A percentile compares a stretch with the other conserved stretches of the same genome.
These are phyloP conservation scores for Pythium rhizo-oryzae DNA, from an alignment of 352 stramenopile genomes.

Conservation along the genomic window DNA sequence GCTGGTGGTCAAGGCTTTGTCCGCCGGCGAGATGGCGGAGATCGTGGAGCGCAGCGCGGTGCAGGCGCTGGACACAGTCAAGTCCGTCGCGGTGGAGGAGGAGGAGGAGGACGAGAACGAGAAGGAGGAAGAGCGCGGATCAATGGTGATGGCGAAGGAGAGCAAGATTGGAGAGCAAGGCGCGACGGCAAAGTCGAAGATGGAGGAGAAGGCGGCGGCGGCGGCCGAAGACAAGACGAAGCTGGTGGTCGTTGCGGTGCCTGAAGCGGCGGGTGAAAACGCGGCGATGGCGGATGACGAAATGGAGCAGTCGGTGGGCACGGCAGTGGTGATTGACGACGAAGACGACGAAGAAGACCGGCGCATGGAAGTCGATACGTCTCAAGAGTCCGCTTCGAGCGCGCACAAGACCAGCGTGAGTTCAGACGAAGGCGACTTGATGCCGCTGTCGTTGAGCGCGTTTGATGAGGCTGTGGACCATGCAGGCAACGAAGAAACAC, in stretches of 20 bases:
- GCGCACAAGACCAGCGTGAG: background rate
- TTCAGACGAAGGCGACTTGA: background rate
- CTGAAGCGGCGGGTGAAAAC: background rate
- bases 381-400: conserved; percentile 22
- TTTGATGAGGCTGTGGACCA: conserved; percentile 4
- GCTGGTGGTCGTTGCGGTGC: background rate
- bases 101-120: background rate
- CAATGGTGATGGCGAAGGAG: too few relatives aligned
- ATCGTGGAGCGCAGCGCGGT: conserved; percentile 1
- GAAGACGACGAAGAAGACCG: conserved; percentile 5
- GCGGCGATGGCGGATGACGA: background rate
- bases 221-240: background rate
- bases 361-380: conserved; percentile 11
- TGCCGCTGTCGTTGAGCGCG: conserved; percentile 2
- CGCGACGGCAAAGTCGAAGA: too few relatives aligned
- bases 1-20: conserved; percentile 15
- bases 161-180: too few relatives aligned
- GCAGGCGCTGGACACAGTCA: background rate
- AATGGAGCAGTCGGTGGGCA: background rate
- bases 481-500: background rate
- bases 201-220: background rate
- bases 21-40: background rate
- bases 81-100: background rate
- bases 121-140: background rate
- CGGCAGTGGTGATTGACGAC: background rate